phyloP scores from a whole-genome alignment of 1,284 basidiomycete species.

The Leccinum solheimii region DNA sequence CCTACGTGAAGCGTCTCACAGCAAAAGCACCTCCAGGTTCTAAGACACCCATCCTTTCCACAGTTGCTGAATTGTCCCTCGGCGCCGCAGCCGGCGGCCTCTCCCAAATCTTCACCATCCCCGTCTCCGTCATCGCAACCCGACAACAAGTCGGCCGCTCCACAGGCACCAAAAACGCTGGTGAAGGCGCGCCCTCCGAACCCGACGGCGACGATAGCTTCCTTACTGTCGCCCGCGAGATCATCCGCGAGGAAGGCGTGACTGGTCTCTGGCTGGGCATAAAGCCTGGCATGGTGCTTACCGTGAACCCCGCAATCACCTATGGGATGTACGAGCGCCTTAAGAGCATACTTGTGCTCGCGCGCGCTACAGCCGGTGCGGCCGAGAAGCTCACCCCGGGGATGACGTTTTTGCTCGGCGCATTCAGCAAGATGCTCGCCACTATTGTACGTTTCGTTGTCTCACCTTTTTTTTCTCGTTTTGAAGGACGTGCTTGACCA shows the following conservation, averaged over 20 bases:
- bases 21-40: constrained; percentile 56
- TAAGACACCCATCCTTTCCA: constrained; percentile 65
- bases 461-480: neutral
- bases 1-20: constrained; percentile 73
- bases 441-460: constrained; percentile 59
- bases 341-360: constrained; percentile 68
- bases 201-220: constrained; percentile 52
- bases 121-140: constrained; percentile 96
- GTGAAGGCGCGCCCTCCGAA: neutral
- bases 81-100: constrained; percentile 93
- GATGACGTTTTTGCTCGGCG: constrained; percentile 87
- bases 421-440: constrained; percentile 92
- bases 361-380: constrained; percentile 49
- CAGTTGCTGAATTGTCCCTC: constrained; percentile 81
- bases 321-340: constrained; percentile 95
- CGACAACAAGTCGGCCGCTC: constrained; percentile 85
- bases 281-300: constrained; percentile 90
- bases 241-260: constrained; percentile 90
- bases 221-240: constrained; percentile 79
- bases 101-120: constrained; percentile 98
- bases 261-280: constrained; percentile 94
- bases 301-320: constrained; percentile 97
- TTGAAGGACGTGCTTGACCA: neutral
- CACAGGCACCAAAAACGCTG: constrained; percentile 4
- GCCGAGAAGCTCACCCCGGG: constrained; percentile 73